Evolutionary conservation across 2,329 filamentous ascomycete genomes (phyloP).

Genomic region (Colletotrichum incanum): DNA sequence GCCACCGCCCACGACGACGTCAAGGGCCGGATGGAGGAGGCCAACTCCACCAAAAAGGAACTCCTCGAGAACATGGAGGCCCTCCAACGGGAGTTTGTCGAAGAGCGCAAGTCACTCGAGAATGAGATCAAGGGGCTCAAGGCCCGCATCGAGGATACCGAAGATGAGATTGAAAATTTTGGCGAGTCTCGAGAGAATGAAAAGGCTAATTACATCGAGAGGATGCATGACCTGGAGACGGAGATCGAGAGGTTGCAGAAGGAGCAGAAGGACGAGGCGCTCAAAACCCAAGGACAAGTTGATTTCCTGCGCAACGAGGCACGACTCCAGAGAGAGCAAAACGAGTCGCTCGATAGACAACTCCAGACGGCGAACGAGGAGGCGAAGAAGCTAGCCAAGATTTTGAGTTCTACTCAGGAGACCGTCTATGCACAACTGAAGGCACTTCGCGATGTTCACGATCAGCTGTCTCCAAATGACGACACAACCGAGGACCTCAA

Average conservation of each 20-base stretch:
- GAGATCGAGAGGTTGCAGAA: slow-evolving; percentile 78
- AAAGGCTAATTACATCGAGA: slow-evolving; percentile 78
- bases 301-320: slow-evolving; percentile 75
- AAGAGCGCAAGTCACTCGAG: slow-evolving; percentile 87
- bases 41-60: slow-evolving; percentile 92
- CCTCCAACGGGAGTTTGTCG: slow-evolving; percentile 88
- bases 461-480: slow-evolving; percentile 69
- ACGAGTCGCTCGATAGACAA: slow-evolving; percentile 71
- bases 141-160: slow-evolving; percentile 85
- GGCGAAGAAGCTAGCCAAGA: slow-evolving; percentile 65
- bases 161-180: slow-evolving; percentile 91
- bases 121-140: slow-evolving; percentile 84
- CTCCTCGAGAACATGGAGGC: slow-evolving; percentile 95
- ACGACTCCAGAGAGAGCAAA: slow-evolving; percentile 71
- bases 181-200: slow-evolving; percentile 89
- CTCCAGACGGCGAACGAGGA: slow-evolving; percentile 71
- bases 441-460: slow-evolving; percentile 72
- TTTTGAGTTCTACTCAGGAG: slow-evolving; percentile 66
- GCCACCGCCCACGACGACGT: slow-evolving; percentile 72
- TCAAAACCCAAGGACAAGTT: slow-evolving; percentile 74
- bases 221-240: slow-evolving; percentile 76
- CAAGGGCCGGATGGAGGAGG: slow-evolving; percentile 84
- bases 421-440: slow-evolving; percentile 66
- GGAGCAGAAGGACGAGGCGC: slow-evolving; percentile 69
- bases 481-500: slow-evolving; percentile 69